Percentiles rank a stretch among this genome's conserved stretches.
These are phyloP conservation scores for Fusarium coicis DNA, from an alignment of 2,329 filamentous ascomycete genomes.

Conservation along the genomic window DNA sequence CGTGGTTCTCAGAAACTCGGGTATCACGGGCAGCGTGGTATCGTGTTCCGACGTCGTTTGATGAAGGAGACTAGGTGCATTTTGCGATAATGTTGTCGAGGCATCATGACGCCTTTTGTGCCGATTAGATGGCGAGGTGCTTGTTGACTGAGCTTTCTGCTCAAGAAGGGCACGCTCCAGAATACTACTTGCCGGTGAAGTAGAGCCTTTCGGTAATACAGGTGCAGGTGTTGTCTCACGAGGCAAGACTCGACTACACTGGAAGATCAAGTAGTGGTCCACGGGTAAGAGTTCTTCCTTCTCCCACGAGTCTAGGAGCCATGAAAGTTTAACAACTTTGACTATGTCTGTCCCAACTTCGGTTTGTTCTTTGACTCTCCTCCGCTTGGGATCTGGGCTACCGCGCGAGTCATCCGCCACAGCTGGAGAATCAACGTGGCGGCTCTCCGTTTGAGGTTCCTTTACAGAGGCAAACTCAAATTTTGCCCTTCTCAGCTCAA, in stretches of 20 bases:
- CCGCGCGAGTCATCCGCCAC: background rate
- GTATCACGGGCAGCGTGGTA: conserved; percentile 70
- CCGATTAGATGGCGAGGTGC: conserved; percentile 15
- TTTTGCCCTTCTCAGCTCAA: conserved; percentile 79
- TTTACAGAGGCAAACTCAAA: conserved; percentile 63
- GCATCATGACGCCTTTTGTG: conserved; percentile 12
- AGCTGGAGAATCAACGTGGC: background rate
- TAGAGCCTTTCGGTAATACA: conserved; percentile 1
- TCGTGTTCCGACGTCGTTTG: conserved; percentile 85
- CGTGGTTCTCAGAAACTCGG: conserved; percentile 67
- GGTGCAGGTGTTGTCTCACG: background rate
- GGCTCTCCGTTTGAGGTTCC: background rate
- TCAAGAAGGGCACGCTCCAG: conserved; percentile 39
- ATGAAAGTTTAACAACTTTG: conserved; percentile 67
- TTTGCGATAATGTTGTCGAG: conserved; percentile 11
- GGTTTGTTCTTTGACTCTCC: conserved; percentile 14
- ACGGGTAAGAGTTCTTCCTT: conserved; percentile 58
- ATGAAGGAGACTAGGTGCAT: conserved; percentile 62
- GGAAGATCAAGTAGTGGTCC: conserved; percentile 64
- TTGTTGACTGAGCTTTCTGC: background rate
- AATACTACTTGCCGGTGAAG: conserved; percentile 28
- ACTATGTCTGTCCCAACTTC: conserved; percentile 46
- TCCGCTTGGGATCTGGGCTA: conserved; percentile 30
- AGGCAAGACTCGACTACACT: conserved; percentile 53
- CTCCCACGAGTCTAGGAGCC: conserved; percentile 66